A percentile compares a stretch with the other conserved stretches of the same genome.
These are phyloP conservation scores for Boletus mariae DNA, from an alignment of 1,284 basidiomycete genomes.

Conservation along the genomic window DNA sequence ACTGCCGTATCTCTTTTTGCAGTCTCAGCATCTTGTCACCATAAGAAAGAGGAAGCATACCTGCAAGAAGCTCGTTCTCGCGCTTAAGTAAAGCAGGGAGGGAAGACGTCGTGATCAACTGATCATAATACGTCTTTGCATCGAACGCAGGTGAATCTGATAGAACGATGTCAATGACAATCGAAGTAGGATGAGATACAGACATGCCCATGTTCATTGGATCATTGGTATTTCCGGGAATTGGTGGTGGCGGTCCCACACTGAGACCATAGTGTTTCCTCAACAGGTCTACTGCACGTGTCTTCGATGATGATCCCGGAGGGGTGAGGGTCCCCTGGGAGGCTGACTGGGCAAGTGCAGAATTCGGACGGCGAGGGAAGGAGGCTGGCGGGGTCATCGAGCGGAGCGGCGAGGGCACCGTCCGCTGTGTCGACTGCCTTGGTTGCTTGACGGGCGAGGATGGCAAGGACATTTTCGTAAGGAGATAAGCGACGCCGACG, in stretches of 20 bases:
- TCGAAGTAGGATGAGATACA: background rate
- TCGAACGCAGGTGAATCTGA: slow-evolving; percentile 79
- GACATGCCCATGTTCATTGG: slow-evolving; percentile 74
- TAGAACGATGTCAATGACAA: slow-evolving; percentile 7
- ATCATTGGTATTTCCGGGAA: slow-evolving; percentile 53
- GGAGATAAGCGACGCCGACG: slow-evolving; percentile 1
- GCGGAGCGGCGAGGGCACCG: slow-evolving; percentile 26
- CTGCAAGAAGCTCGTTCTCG: slow-evolving; percentile 74
- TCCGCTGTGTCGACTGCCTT: slow-evolving; percentile 22
- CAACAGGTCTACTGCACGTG: slow-evolving; percentile 72
- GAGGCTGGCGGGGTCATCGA: slow-evolving; percentile 22
- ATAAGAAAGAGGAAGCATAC: slow-evolving; percentile 32
- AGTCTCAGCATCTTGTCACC: slow-evolving; percentile 13
- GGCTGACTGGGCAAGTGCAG: slow-evolving; percentile 16
- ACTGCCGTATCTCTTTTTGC: slow-evolving; percentile 71
- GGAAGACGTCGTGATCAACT: slow-evolving; percentile 76
- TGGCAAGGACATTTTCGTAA: slow-evolving; percentile 6
- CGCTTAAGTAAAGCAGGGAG: slow-evolving; percentile 67
- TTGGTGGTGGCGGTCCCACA: slow-evolving; percentile 61
- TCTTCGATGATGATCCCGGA: slow-evolving; percentile 39
- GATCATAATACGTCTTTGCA: slow-evolving; percentile 78
- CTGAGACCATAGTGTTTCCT: slow-evolving; percentile 83
- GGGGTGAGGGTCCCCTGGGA: slow-evolving; percentile 18
- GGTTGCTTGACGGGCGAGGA: slow-evolving; percentile 19
- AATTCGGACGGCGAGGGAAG: slow-evolving; percentile 15